A percentile compares a stretch with the other conserved stretches of the same genome.
Conservation (phyloP, 2,329 filamentous ascomycete species). For the Tolypocladium ophioglossoides region DNA sequence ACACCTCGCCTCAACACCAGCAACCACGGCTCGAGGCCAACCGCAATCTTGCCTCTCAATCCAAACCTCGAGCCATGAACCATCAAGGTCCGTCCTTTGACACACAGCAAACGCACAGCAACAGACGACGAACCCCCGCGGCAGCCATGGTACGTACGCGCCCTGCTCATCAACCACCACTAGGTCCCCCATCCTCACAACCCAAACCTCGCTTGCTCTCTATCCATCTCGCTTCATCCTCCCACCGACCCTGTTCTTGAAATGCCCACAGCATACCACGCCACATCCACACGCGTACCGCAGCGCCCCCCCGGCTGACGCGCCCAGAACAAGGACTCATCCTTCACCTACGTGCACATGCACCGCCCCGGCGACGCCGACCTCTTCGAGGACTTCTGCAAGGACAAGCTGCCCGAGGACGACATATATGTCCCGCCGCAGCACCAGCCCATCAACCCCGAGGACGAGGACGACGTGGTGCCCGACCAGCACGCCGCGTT, state of each 20-base stretch:
- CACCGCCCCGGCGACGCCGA: slow-evolving; percentile 62
- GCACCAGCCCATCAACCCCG: slow-evolving; percentile 73
- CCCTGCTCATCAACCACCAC: background rate
- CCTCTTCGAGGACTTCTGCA: slow-evolving; percentile 68
- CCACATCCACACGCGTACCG: background rate
- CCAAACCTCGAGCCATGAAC: background rate
- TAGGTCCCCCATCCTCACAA: too few species aligned
- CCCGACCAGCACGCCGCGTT: slow-evolving; percentile 83
- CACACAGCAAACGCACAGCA: background rate
- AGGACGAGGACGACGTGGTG: slow-evolving; percentile 82
- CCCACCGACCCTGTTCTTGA: too few species aligned
- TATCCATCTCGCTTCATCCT: background rate
- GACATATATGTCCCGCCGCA: slow-evolving; percentile 74
- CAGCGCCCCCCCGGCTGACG: background rate
- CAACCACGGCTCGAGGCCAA: background rate
- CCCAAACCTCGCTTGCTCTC: background rate
- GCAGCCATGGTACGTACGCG: background rate
- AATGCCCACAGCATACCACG: too few species aligned
- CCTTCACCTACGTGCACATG: slow-evolving; percentile 68
- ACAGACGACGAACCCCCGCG: background rate
- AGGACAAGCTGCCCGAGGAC: slow-evolving; percentile 60
- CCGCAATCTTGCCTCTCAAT: background rate
- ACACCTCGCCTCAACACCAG: background rate
- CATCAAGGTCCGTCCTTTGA: too few species aligned
- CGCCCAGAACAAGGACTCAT: slow-evolving; percentile 59